These are phyloP conservation scores for Drechslerella stenobrocha DNA, from an alignment of 2,329 filamentous ascomycete species.

Conservation along the genomic window DNA sequence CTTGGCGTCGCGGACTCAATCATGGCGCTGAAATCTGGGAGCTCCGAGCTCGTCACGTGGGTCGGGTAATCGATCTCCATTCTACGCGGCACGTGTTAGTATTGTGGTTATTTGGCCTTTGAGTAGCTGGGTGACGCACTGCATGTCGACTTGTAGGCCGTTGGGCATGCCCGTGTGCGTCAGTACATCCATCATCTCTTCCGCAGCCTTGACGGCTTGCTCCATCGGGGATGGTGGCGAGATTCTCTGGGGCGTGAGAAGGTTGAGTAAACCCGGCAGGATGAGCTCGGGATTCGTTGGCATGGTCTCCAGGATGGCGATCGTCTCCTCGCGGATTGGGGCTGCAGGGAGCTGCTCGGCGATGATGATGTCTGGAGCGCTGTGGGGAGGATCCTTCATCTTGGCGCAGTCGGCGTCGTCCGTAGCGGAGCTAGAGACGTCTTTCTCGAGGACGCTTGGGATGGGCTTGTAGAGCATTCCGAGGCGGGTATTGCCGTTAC, in stretches of 20 bases:
- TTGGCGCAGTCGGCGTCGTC: neutral
- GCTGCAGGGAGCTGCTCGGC: constrained; percentile 4
- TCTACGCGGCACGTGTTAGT: constrained; percentile 11
- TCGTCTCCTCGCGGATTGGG: constrained; percentile 15
- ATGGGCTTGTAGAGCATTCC: constrained; percentile 41
- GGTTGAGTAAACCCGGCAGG: constrained; percentile 18
- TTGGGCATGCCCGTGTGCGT: constrained; percentile 1
- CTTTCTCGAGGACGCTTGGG: constrained; percentile 13
- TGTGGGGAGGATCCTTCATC: neutral
- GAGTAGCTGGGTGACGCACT: constrained; percentile 14
- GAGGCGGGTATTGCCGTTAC: constrained; percentile 30
- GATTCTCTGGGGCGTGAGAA: constrained; percentile 18
- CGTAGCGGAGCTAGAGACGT: neutral
- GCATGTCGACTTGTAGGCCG: constrained; percentile 6
- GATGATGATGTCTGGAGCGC: constrained; percentile 3
- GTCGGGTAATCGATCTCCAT: constrained; percentile 17
- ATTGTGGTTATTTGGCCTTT: no score
- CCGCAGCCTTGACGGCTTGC: constrained; percentile 12
- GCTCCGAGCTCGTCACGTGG: neutral
- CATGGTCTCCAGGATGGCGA: constrained; percentile 18
- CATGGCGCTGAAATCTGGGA: constrained; percentile 30
- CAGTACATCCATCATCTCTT: constrained; percentile 20
- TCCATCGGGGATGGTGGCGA: constrained; percentile 21
- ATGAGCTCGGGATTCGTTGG: constrained; percentile 16
- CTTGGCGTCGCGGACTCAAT: constrained; percentile 26